Conservation (phyloP, 495 filamentous ascomycete species). For the Daldinia vernicosa region DNA sequence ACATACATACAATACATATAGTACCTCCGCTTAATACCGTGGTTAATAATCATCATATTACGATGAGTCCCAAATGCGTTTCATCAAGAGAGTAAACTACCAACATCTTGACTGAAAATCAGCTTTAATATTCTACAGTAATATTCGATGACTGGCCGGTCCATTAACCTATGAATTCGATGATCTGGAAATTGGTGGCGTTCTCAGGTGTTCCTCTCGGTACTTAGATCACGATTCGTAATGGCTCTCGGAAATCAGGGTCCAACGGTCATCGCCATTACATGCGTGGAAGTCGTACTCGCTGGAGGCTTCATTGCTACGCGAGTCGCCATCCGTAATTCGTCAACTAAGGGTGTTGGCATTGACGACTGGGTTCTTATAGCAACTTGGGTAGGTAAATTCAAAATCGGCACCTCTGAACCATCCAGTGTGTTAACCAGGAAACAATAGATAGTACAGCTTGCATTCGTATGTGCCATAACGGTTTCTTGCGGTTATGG, state of each 20-base stretch:
- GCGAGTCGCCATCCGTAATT: constrained; percentile 29
- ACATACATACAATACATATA: too few species aligned
- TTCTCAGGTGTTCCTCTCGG: not conserved
- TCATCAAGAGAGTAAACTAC: not conserved
- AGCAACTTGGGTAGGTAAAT: constrained; percentile 29
- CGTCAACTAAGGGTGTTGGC: constrained; percentile 21
- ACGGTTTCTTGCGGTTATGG: constrained; percentile 29
- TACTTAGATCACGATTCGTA: not conserved
- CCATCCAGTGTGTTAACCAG: not conserved
- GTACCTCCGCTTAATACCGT: not conserved
- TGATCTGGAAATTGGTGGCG: not conserved
- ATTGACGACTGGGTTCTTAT: constrained; percentile 36
- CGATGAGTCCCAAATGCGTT: not conserved
- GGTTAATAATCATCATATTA: not conserved
- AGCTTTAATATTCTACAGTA: not conserved
- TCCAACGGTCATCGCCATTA: constrained; percentile 22
- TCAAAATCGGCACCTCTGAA: not conserved
- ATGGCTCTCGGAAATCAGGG: constrained; percentile 36
- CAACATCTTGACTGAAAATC: not conserved
- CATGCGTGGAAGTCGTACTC: constrained; percentile 23
- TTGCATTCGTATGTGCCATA: constrained; percentile 14
- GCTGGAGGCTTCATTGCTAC: constrained; percentile 22
- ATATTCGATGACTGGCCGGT: not conserved
- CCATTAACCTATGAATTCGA: not conserved
- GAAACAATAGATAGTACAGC: constrained; percentile 14